Evolutionary conservation across 1,139 yeast genomes (phyloP).

Genomic region (Pichia kudriavzevii): DNA sequence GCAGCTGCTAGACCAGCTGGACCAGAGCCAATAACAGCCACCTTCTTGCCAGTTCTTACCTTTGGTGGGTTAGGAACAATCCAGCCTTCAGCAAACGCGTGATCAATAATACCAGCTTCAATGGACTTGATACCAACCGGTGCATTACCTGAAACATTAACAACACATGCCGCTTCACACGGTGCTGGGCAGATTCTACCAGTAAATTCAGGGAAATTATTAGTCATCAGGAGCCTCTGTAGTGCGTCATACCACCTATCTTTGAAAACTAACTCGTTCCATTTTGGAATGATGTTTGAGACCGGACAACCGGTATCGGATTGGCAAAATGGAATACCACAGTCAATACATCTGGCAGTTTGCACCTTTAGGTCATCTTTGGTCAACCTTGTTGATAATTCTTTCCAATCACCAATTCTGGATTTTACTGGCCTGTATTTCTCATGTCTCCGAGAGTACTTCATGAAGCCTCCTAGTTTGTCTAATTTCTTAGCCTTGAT

Average conservation of each 20-base stretch:
- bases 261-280: conserved; percentile 94
- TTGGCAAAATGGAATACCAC: conserved; percentile 99
- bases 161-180: conserved; percentile 96
- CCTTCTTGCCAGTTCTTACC: conserved; percentile 71
- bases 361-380: conserved; percentile 83
- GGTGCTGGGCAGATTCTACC: conserved; percentile 99
- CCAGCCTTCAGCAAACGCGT: conserved; percentile 97
- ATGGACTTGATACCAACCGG: conserved; percentile 96
- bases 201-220: conserved; percentile 97
- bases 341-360: conserved; percentile 99
- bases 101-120: conserved; percentile 93
- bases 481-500: conserved; percentile 59
- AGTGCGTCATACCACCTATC: conserved; percentile 94
- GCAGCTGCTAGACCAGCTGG: conserved; percentile 97
- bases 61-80: conserved; percentile 77
- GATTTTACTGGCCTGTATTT: conserved; percentile 71
- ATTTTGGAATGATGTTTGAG: conserved; percentile 93
- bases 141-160: conserved; percentile 80
- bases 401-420: conserved; percentile 89
- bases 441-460: conserved; percentile 84
- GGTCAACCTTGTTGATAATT: conserved; percentile 72
- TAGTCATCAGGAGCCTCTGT: conserved; percentile 88
- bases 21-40: conserved; percentile 92
- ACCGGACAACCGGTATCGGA: conserved; percentile 98
- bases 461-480: conserved; percentile 85